Evolutionary conservation across 2,329 filamentous ascomycete species (phyloP), one percentile per base, ranked within the genome.

Genomic region (Colletotrichum eremochloae): DNA sequence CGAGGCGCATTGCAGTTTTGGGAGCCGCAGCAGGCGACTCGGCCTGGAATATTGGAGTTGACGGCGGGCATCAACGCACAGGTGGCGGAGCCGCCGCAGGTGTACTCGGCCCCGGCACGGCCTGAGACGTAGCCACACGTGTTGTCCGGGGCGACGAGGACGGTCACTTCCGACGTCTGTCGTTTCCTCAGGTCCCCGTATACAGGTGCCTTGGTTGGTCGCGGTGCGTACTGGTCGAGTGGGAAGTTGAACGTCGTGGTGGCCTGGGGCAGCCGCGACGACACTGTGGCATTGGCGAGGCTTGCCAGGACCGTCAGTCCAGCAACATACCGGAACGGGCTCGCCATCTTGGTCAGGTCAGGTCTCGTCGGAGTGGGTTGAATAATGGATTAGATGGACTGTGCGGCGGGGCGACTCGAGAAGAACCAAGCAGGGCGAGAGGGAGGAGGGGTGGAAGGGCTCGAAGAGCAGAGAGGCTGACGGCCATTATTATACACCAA

Each of bases 101-200:
- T 83, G 74, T 82, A 86, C 5, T 79, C 79, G 2, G 80, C 82
- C 29, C 79, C 84, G 15, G 80, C 67, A 38, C 78, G 79, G 42
- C 82, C 86, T 40, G 80, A 81, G 50, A 88, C 77, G 75, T 81
- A 88, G 74, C 86, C 87, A 71, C 87, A 88, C 0, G 84, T 87
- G 72, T 86, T 86, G 75, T 87, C 85, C 1, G 84, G 83, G 14
- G 82, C 86, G 66, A 85, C 76, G n/a, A 86, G 79, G 38, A 84
- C 80, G 0, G 80, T 84, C 24, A 78, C 71, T n/a, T 72, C 77
- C n/a, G 73, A 62, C 24, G 74, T 74, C 60, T 78, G 77, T 68
- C 78, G 80, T 75, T 75, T 80, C 42, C 78, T 77, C 15, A 83
- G 75, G 24, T 81, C 80, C n/a, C 78, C 76, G 38, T 81, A 66